Percentiles rank a stretch among this genome's conserved stretches.
These are phyloP conservation scores for Penicillium paradoxum DNA, from an alignment of 495 filamentous ascomycete genomes.

Conservation along the genomic window DNA sequence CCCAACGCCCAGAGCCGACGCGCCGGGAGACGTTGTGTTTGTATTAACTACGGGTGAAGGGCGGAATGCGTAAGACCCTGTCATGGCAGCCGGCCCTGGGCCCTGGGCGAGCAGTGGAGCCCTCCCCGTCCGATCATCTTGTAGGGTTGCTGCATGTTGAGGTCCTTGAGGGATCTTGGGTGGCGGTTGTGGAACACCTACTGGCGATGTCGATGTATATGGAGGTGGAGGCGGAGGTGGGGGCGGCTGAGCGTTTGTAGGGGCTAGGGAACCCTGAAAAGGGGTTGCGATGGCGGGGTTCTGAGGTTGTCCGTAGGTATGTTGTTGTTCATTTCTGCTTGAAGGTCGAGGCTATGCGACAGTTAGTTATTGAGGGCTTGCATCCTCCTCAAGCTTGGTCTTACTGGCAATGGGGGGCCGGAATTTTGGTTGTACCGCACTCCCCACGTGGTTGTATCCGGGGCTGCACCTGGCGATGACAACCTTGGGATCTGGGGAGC, in stretches of 20 bases:
- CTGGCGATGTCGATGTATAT: slow-evolving; percentile 21
- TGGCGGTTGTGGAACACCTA: slow-evolving; percentile 37
- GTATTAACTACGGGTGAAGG: slow-evolving; percentile 15
- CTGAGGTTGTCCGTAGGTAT: slow-evolving; percentile 18
- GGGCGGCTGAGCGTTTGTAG: slow-evolving; percentile 8
- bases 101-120: slow-evolving; percentile 19
- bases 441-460: slow-evolving; percentile 40
- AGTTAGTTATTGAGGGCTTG: not conserved
- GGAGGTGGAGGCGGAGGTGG: slow-evolving; percentile 19
- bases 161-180: slow-evolving; percentile 37
- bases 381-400: slow-evolving; percentile 8
- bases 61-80: slow-evolving; percentile 15
- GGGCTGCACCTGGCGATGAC: slow-evolving; percentile 20
- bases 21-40: slow-evolving; percentile 14
- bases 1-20: slow-evolving; percentile 48
- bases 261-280: slow-evolving; percentile 12
- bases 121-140: slow-evolving; percentile 11
- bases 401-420: slow-evolving; percentile 44
- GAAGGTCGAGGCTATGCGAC: slow-evolving; percentile 37
- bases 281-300: slow-evolving; percentile 15
- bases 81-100: slow-evolving; percentile 14
- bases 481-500: slow-evolving; percentile 16
- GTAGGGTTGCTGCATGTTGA: slow-evolving; percentile 21
- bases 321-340: slow-evolving; percentile 28
- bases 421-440: slow-evolving; percentile 41